These are phyloP conservation scores for Bombardia bombarda DNA, from an alignment of 495 filamentous ascomycete genomes.

Conservation along the genomic window DNA sequence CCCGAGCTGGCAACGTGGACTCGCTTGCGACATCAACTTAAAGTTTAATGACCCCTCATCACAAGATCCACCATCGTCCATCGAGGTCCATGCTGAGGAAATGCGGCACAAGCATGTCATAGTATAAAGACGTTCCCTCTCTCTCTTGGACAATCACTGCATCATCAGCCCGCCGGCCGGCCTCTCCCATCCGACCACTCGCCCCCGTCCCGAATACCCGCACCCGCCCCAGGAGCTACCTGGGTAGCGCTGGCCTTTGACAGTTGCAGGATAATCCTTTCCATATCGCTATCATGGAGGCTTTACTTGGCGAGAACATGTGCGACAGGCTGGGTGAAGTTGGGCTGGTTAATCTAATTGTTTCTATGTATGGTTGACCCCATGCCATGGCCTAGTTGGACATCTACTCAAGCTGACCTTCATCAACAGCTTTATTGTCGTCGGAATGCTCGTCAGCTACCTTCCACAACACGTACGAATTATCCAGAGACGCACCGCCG, in stretches of 20 bases:
- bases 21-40: not conserved
- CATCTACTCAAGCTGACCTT: too few relatives aligned
- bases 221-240: not conserved
- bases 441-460: constrained; percentile 90
- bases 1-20: not conserved
- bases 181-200: too few relatives aligned
- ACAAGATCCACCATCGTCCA: not conserved
- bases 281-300: constrained; percentile 22
- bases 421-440: constrained; percentile 60
- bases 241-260: not conserved
- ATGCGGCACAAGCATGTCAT: not conserved
- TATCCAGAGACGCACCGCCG: constrained; percentile 76
- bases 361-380: constrained; percentile 47
- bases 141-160: too few relatives aligned
- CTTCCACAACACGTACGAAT: constrained; percentile 92
- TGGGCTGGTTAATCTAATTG: constrained; percentile 50
- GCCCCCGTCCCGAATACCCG: not conserved
- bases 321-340: constrained; percentile 46
- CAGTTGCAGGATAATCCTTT: too few relatives aligned
- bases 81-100: not conserved
- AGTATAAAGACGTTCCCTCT: too few relatives aligned
- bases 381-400: not conserved
- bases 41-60: not conserved
- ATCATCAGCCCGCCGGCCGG: too few relatives aligned
- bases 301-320: constrained; percentile 24